Base-by-base conservation (phyloP, 345 rosid genomes). In the Pistacia vera region DNA sequence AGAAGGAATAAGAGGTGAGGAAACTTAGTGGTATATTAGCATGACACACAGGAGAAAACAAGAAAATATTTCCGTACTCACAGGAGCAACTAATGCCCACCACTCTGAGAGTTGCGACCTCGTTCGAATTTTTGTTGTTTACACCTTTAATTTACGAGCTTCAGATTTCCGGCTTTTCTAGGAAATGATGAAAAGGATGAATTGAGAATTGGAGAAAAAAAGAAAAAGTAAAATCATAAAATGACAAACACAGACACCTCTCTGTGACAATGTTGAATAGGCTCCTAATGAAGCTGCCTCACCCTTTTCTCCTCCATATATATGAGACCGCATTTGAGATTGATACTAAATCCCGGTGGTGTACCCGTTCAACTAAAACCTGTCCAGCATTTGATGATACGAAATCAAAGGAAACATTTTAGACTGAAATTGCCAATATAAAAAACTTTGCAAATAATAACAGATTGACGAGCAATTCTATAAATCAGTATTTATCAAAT, bases 221-320 rank as follows among this genome's bases (percentile, higher is more conserved):
- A 41, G n/a, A n/a, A n/a, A 28, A 28, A 28, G 2, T 41, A 5
- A 30, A 44, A 73, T 38, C 14, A 65, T 49, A 71, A 41, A 75
- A 72, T 69, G 16, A 74, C 69, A 28, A 65, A 72, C 58, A 68
- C 11, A 20, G n/a, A 41, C n/a, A 64, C 8, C 18, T 70, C 38
- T 28, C 48, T 57, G 22, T 17, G 58, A 63, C 18, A 48, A 14
- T 59, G 56, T 25, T 48, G 41, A 28, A 20, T 30, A 44, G 38
- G 48, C 71, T 49, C 17, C 18, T 44, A 63, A 6, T 52, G 49
- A 69, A 66, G n/a, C n/a, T n/a, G n/a, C n/a, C 85, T 55, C 83
- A 94, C 99, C 82, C 99, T 88, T 67, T 89, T 87, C 81, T 96
- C 99, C 97, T 89, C 99, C 99, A 94, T 72, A 79, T 86, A 96